phyloP scores from a whole-genome alignment of 768 basidiomycete genomes.

The Tubosaeta brunneosetosa region DNA sequence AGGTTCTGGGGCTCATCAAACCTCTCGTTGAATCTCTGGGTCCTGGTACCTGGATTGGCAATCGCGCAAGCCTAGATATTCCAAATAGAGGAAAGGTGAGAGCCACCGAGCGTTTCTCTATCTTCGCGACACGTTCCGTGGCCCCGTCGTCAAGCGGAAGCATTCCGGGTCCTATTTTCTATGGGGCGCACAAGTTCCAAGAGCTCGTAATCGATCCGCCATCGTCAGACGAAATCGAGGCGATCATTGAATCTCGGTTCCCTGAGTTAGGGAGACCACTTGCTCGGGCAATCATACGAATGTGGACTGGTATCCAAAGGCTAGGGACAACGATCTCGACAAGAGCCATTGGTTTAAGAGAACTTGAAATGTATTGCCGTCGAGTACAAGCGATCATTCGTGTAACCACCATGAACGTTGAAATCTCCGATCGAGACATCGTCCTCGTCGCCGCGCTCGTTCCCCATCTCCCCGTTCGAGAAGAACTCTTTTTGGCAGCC shows the following conservation, averaged over 20 bases:
- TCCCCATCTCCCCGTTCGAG: conserved; percentile 70
- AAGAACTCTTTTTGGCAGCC: conserved; percentile 86
- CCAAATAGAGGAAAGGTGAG: conserved; percentile 70
- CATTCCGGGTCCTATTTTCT: conserved; percentile 64
- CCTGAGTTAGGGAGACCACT: conserved; percentile 50
- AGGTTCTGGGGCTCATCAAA: conserved; percentile 84
- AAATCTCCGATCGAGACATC: conserved; percentile 18
- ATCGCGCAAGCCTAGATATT: conserved; percentile 60
- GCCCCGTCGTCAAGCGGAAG: conserved; percentile 41
- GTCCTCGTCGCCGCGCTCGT: conserved; percentile 46
- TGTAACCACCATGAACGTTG: conserved; percentile 40
- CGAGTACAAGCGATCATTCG: conserved; percentile 65
- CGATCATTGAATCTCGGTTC: conserved; percentile 68
- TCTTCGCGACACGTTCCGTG: conserved; percentile 86
- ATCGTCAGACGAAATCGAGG: conserved; percentile 57
- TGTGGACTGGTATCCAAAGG: conserved; percentile 63
- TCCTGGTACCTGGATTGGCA: conserved; percentile 71
- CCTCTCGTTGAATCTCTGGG: conserved; percentile 75
- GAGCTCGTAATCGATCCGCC: conserved; percentile 66
- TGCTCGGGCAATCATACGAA: conserved; percentile 48
- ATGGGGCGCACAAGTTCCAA: conserved; percentile 79
- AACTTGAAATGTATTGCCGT: conserved; percentile 79
- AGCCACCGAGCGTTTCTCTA: conserved; percentile 73
- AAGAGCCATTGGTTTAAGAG: conserved; percentile 67
- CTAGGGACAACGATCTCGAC: conserved; percentile 49